Evolutionary conservation across 2,329 filamentous ascomycete species (phyloP), one percentile per base, ranked within the genome.

Genomic region (Zymoseptoria crescenta): DNA sequence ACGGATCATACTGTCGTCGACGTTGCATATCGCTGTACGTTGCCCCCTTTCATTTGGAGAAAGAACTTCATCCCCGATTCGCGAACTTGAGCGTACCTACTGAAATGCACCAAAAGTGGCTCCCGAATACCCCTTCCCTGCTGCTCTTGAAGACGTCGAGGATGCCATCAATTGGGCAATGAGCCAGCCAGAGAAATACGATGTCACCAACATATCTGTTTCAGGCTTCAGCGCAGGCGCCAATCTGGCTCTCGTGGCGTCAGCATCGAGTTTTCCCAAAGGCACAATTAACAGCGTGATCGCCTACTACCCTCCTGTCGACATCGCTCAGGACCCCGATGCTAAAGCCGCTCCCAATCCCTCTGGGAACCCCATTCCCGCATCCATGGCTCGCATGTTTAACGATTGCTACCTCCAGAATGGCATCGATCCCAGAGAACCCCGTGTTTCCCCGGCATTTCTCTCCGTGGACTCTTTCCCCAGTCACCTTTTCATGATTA

Each of bases 111-210:
- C 35, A n/a, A 41, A 13, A 41, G 35, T 79, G 16, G 76, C 77
- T 1, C 78, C 77, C 0, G 75, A 79, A 57, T 60, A 76, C 60
- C 71, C 72, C 3, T 80, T 78, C 61, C 77, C 77, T 6, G 72
- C 72, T 1, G 72, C 74, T 7, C 67, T 73, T 6, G 63, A 76
- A 27, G 77, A 80, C 62, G 70, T 70, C 20, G 78, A 73, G 69
- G 77, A 79, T 65, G 74, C 74, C 1, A 63, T 79, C 51, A 67
- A 75, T 67, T 79, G 75, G 74, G 71, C 74, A 0, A 66, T 67
- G 2, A 56, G 62, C 1, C 72, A 70, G 16, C 69, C 69, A 0
- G 62, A 70, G 1, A 19, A 56, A 0, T 77, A 72, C 64, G 69
- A 77, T 49, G 2, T 20, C 1, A 55, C 59, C 0, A 64, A 62